Evolutionary conservation across 1,284 basidiomycete genomes (phyloP).

Genomic region (Cryptococcus sp.): DNA sequence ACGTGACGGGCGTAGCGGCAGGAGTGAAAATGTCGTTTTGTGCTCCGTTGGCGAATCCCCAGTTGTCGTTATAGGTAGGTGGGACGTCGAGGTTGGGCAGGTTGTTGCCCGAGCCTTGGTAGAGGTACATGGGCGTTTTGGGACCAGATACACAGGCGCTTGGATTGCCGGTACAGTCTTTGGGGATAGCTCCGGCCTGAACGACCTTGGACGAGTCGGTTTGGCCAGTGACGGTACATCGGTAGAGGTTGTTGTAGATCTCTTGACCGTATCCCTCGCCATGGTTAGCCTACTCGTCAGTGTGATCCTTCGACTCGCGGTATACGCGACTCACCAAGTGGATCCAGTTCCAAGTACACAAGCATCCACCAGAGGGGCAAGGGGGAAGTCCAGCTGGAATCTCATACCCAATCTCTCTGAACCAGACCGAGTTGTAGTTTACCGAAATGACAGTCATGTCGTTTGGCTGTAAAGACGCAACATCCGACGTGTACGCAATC

Average conservation of each 20-base stretch:
- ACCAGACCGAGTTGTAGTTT: constrained; percentile 67
- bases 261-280: constrained; percentile 19
- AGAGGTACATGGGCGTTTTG: constrained; percentile 28
- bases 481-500: constrained; percentile 62
- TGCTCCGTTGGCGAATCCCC: constrained; percentile 29
- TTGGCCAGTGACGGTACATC: constrained; percentile 58
- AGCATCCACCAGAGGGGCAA: constrained; percentile 61
- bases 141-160: constrained; percentile 33
- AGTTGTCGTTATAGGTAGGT: constrained; percentile 23
- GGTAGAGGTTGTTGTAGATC: constrained; percentile 66
- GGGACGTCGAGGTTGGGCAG: constrained; percentile 47
- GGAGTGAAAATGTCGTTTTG: constrained; percentile 31
- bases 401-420: constrained; percentile 55
- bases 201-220: constrained; percentile 50
- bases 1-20: constrained; percentile 9
- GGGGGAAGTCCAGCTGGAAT: constrained; percentile 61
- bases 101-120: constrained; percentile 48
- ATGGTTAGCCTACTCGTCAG: constrained; percentile 48
- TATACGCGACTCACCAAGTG: too few relatives aligned
- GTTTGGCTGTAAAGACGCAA: constrained; percentile 53
- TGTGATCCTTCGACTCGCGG: too few relatives aligned
- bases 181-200: constrained; percentile 45
- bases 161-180: constrained; percentile 29
- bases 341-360: constrained; percentile 69
- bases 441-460: constrained; percentile 67